These are phyloP conservation scores for Streptanthus diversifolius DNA, from an alignment of 345 rosid species.

Conservation along the genomic window DNA sequence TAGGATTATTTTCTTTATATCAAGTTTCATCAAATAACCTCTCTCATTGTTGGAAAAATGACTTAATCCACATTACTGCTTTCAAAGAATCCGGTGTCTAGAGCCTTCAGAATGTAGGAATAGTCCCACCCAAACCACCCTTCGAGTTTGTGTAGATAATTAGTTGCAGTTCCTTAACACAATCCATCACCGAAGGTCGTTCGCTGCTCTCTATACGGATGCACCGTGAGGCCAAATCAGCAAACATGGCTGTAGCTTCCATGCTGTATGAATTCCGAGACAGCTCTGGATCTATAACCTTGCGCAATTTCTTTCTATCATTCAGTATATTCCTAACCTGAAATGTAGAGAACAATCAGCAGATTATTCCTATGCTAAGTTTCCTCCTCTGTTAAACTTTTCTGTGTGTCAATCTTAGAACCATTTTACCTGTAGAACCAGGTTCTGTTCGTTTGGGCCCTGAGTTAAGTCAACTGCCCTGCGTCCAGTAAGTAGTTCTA, in stretches of 20 bases:
- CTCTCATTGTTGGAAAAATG: conserved; percentile 22
- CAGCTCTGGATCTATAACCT: conserved; percentile 81
- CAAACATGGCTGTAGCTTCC: conserved; percentile 84
- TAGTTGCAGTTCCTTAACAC: conserved; percentile 76
- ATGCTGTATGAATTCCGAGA: conserved; percentile 62
- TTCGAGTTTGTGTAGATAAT: conserved; percentile 65
- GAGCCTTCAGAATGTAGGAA: conserved; percentile 54
- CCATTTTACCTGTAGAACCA: conserved; percentile 73
- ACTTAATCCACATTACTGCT: conserved; percentile 16
- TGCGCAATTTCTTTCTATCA: conserved; percentile 72
- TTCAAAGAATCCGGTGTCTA: conserved; percentile 30
- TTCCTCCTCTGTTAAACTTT: neutral
- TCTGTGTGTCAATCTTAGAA: neutral
- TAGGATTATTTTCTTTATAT: conserved; percentile 8
- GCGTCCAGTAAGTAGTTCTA: conserved; percentile 93
- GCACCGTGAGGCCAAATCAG: conserved; percentile 90
- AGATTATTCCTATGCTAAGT: conserved; percentile 9
- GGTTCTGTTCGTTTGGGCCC: conserved; percentile 84
- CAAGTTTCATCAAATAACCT: neutral
- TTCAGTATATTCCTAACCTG: conserved; percentile 83
- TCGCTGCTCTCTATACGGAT: conserved; percentile 80
- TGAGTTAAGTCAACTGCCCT: conserved; percentile 88
- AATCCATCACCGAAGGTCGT: conserved; percentile 80
- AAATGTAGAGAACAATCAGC: conserved; percentile 23
- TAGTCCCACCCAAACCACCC: conserved; percentile 55